Base-by-base conservation (phyloP, 768 basidiomycete species). In the Lactarius hatsudake region DNA sequence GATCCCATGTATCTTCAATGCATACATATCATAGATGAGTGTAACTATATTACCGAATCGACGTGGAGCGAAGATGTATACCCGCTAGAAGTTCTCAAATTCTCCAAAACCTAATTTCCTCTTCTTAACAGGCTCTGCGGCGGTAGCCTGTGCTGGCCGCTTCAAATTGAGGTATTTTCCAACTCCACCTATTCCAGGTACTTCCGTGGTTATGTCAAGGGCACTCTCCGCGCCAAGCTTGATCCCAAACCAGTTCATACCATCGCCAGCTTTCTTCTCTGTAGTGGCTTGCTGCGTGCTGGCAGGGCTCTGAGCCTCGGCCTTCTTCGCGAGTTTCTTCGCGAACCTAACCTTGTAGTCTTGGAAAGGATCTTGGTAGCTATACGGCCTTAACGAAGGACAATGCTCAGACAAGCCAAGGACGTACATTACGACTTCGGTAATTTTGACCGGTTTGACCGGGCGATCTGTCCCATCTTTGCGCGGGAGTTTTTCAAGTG, bases 331-430 rank as follows among this genome's bases (percentile, higher is more conserved):
- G 12, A 93, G 83, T 71, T 90, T 91, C 73, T 90, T 94, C 40
- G 86, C 84, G 9, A 94, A 84, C 17, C 94, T 88, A 28, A 81
- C 82, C 74, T 96, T 94, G 78, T 97, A 98, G 45, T 90, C 90
- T 62, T 96, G 91, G 73, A 97, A 98, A 0, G 97, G 97, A 76
- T 99, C 96, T 79, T 94, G 91, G 73, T 93, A 90, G 62, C 93
- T 94, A 32, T 1, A n/a, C 23, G 32, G 57, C 20, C 28, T 10
- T 18, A 38, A 12, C 32, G 7, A 54, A 34, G 32, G 12, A 36
- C 56, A 36, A 15, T 13, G 9, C 18, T 45, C 18, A 51, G 13
- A 48, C 26, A 34, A 67, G 28, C 40, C 54, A 13, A 17, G 40
- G 18, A 81, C 90, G 48, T 71, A 95, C 94, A 98, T 94, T 30